A percentile compares a stretch with the other conserved stretches of the same genome.
Evolutionary conservation across 2,329 filamentous ascomycete genomes (phyloP).

Genomic region (Colletotrichum sp.): DNA sequence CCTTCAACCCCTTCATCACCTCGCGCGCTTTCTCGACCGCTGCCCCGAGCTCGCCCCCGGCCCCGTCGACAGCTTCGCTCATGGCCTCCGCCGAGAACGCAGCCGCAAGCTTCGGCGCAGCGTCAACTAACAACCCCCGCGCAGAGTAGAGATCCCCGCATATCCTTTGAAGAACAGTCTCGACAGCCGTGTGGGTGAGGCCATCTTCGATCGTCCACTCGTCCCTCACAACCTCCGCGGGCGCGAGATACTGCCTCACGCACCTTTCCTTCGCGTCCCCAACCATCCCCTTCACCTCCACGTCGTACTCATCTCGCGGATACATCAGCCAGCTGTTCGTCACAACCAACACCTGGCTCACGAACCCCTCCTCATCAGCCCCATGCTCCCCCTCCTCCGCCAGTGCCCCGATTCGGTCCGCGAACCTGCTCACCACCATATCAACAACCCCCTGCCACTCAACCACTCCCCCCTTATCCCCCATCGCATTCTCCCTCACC

Average conservation of each 20-base stretch:
- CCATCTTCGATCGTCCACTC: constrained; percentile 45
- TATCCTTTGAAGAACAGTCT: constrained; percentile 40
- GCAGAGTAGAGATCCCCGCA: constrained; percentile 31
- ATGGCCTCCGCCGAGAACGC: background rate
- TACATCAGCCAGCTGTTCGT: constrained; percentile 51
- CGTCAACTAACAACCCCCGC: background rate
- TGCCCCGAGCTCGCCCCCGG: background rate
- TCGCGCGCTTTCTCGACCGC: constrained; percentile 6
- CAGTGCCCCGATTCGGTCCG: constrained; percentile 49
- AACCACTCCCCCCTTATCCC: constrained; percentile 32
- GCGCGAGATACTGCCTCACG: constrained; percentile 46
- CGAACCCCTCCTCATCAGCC: constrained; percentile 27
- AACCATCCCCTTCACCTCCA: constrained; percentile 27
- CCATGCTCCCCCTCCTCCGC: constrained; percentile 17
- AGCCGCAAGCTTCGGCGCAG: background rate
- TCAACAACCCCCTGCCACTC: constrained; percentile 75
- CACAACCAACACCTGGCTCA: constrained; percentile 40
- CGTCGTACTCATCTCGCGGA: constrained; percentile 21
- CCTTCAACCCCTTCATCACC: constrained; percentile 39
- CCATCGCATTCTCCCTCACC: constrained; percentile 45
- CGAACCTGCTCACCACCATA: constrained; percentile 68
- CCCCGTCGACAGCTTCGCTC: background rate
- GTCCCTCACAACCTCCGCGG: constrained; percentile 24
- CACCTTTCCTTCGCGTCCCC: constrained; percentile 50
- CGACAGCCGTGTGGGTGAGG: constrained; percentile 49